Evolutionary conservation across 2,329 filamentous ascomycete species (phyloP).

Genomic region (Cytospora schulzeri): DNA sequence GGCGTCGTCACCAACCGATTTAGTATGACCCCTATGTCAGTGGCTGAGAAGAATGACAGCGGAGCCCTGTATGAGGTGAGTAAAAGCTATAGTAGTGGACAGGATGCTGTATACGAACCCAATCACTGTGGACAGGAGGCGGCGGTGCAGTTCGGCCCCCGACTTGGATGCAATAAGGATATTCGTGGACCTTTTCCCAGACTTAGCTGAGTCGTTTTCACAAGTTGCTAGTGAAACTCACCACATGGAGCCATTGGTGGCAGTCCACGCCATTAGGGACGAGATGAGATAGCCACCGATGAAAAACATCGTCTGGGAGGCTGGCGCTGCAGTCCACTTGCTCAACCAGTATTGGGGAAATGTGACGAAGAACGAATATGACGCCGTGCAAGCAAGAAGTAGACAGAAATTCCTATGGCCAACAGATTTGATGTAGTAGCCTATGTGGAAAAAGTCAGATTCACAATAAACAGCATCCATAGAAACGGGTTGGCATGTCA

Average conservation of each 20-base stretch:
- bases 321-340: constrained; percentile 39
- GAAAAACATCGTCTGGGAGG: constrained; percentile 30
- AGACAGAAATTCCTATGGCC: constrained; percentile 34
- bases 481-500: not conserved
- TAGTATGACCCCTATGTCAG: constrained; percentile 43
- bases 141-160: constrained; percentile 36
- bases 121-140: constrained; percentile 35
- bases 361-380: constrained; percentile 39
- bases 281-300: constrained; percentile 40
- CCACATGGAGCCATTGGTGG: constrained; percentile 40
- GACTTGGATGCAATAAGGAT: constrained; percentile 42
- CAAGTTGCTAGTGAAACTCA: not conserved
- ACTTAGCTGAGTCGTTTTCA: not conserved
- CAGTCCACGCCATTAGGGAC: constrained; percentile 39
- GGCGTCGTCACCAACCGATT: constrained; percentile 38
- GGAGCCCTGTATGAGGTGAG: constrained; percentile 37
- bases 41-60: constrained; percentile 43
- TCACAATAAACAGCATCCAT: not conserved
- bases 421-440: constrained; percentile 37
- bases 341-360: constrained; percentile 43
- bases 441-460: constrained; percentile 32
- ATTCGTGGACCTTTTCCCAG: constrained; percentile 34
- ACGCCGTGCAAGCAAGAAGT: constrained; percentile 32
- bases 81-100: not conserved
- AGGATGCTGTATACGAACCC: not conserved